Evolutionary conservation across 805 yeast genomes (phyloP), one percentile per base, ranked within the genome.

Genomic region (Starmerella riodocensis): DNA sequence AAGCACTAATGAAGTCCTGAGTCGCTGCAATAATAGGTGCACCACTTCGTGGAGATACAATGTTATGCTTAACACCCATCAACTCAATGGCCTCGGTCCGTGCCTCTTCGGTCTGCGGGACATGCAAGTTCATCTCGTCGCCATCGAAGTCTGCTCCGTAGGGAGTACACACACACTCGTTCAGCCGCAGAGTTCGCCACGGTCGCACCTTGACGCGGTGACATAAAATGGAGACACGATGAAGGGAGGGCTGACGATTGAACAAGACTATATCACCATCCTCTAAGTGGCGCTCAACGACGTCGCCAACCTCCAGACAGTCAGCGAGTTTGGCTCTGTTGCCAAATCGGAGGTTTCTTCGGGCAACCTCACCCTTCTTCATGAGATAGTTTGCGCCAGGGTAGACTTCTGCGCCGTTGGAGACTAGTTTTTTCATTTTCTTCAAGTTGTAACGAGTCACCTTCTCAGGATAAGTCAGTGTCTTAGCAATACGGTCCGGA

Each of bases 21-120:
- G 98, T 91, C 7, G 99, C 99, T 0, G 98, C 99, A 69, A 91
- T 91, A 52, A 91, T 91, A 0, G 99, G 99, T 55, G 93, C 98
- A 53, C 99, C 99, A 24, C 94, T 82, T 56, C 86, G 83, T 8
- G 99, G 99, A 1, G 98, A 91, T 51, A 91, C 70, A 47, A 91
- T 66, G 57, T 91, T 91, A 56, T 86, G 81, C 54, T 91, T 91
- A 30, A 91, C 98, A 39, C 97, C 98, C 99, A 91, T 91, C 55
- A 91, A 69, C 54, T 81, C 82, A 61, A 88, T 84, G n/a, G 98
- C 98, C 61, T 91, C 99, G 0, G 97, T 94, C 49, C 98, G 68
- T 1, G 98, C 97, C 61, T 91, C 98, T 62, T 91, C 97, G 1
- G 97, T 91, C 61, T 91, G 99, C 1, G 98, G 98, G 33, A 91